These are phyloP conservation scores for Mycena kentingensis DNA, from an alignment of 768 basidiomycete genomes.

Conservation along the genomic window DNA sequence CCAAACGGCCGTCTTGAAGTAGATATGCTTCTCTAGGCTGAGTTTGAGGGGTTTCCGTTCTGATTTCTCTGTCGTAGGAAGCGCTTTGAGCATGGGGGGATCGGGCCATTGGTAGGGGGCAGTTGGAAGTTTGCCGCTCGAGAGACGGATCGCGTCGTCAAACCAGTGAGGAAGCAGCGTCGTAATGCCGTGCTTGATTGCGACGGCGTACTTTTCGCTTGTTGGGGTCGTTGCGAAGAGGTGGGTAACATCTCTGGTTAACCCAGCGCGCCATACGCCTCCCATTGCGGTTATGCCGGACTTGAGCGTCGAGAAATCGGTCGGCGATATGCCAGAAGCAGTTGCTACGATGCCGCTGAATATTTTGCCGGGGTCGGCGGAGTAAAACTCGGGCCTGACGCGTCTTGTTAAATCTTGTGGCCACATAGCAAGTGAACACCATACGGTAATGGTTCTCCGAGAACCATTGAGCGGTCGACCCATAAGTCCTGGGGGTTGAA, in stretches of 20 bases:
- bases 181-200: conserved; percentile 61
- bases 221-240: conserved; percentile 63
- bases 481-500: conserved; percentile 51
- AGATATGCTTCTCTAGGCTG: conserved; percentile 33
- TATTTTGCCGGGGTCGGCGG: conserved; percentile 72
- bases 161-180: conserved; percentile 93
- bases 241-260: conserved; percentile 88
- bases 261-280: conserved; percentile 74
- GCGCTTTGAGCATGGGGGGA: conserved; percentile 49
- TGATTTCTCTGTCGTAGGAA: conserved; percentile 27
- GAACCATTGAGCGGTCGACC: conserved; percentile 66
- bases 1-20: conserved; percentile 36
- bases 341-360: conserved; percentile 85
- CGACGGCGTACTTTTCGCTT: conserved; percentile 54
- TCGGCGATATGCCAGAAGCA: conserved; percentile 59
- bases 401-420: conserved; percentile 36
- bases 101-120: conserved; percentile 73
- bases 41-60: conserved; percentile 34
- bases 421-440: neutral
- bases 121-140: conserved; percentile 51
- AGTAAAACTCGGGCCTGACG: conserved; percentile 55
- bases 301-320: conserved; percentile 73
- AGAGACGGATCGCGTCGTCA: conserved; percentile 71
- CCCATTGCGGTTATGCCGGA: conserved; percentile 76
- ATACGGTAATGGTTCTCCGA: conserved; percentile 60